These are phyloP conservation scores for Jackrogersella multiformis DNA, from an alignment of 495 filamentous ascomycete species.

Conservation along the genomic window DNA sequence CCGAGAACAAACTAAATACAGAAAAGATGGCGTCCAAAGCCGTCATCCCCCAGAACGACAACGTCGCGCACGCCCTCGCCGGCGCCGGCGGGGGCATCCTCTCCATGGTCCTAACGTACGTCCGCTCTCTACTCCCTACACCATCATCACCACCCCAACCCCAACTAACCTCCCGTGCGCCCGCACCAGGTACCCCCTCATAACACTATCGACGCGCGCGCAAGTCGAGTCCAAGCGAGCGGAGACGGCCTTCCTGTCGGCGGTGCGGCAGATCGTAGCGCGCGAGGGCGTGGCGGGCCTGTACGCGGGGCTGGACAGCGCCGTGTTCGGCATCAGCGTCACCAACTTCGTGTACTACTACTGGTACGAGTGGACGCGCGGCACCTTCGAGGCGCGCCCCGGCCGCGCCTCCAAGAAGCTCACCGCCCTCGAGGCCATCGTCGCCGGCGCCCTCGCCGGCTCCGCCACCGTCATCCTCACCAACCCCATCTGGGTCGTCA, in stretches of 20 bases:
- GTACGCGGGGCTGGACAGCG: conserved; percentile 87
- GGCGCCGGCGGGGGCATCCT: conserved; percentile 91
- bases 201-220: conserved; percentile 96
- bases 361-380: conserved; percentile 98
- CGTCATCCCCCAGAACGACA: conserved; percentile 77
- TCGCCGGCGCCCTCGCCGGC: conserved; percentile 93
- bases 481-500: conserved; percentile 98
- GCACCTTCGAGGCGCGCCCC: conserved; percentile 81
- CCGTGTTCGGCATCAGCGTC: conserved; percentile 95
- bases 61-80: conserved; percentile 87
- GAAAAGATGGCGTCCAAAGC: conserved; percentile 54
- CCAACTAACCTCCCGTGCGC: conserved; percentile 1
- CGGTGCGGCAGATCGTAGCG: conserved; percentile 85
- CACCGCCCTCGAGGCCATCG: conserved; percentile 89
- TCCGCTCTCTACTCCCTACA: no score
- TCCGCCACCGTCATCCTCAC: conserved; percentile 93
- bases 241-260: conserved; percentile 79
- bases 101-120: conserved; percentile 93
- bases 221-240: conserved; percentile 97
- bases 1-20: no score
- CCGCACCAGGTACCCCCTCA: conserved; percentile 82
- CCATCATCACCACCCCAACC: no score
- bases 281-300: conserved; percentile 89
- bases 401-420: conserved; percentile 85
- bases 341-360: conserved; percentile 99